Evolutionary conservation across 306 rosid genomes (phyloP).

Genomic region (Sesbania bispinosa): DNA sequence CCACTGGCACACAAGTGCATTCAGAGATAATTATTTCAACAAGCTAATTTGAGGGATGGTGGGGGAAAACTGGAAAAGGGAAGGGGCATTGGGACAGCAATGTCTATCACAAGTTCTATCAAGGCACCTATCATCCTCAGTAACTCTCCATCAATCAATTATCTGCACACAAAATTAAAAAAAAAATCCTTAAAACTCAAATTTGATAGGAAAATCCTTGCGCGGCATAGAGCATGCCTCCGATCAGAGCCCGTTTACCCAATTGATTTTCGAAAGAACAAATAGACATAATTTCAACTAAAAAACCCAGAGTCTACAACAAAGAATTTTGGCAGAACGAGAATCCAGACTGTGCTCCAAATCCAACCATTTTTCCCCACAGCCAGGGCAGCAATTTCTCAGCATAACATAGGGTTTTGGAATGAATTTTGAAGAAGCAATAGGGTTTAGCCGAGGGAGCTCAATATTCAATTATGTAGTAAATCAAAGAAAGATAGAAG

Average conservation of each 20-base stretch:
- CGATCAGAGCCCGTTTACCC: not conserved
- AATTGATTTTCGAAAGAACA: not conserved
- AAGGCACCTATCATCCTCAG: not conserved
- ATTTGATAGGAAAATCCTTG: no score
- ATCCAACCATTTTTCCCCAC: not conserved
- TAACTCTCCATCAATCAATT: not conserved
- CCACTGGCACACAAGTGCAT: not conserved
- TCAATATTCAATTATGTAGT: not conserved
- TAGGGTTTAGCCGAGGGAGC: slow-evolving; percentile 3
- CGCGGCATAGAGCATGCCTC: not conserved
- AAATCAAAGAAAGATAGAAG: not conserved
- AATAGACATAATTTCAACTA: not conserved
- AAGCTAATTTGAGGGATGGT: not conserved
- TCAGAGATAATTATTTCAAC: not conserved
- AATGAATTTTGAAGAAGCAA: not conserved
- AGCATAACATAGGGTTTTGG: not conserved
- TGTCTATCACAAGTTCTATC: not conserved
- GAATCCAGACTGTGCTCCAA: not conserved
- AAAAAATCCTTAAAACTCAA: no score
- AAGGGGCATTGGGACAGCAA: not conserved
- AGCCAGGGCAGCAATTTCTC: not conserved
- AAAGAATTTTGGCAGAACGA: not conserved
- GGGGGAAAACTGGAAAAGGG: no score
- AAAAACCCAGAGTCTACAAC: no score
- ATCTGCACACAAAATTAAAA: not conserved